Evolutionary conservation across 805 yeast genomes (phyloP).

Genomic region (Pichia gijzeniarum): DNA sequence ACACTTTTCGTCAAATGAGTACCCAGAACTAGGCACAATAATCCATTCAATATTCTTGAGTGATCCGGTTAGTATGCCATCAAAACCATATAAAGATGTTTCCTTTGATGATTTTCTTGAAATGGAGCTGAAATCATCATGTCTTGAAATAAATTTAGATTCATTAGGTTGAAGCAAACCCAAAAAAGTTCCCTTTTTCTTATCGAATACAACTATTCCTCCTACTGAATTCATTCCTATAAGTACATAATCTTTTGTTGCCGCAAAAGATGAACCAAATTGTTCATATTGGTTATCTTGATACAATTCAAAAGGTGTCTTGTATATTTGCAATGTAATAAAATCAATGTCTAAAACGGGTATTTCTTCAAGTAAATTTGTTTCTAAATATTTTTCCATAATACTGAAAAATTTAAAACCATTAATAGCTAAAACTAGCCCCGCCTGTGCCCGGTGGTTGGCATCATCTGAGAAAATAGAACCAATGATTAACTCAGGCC

Average conservation of each 20-base stretch:
- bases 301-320: slow-evolving; percentile 17
- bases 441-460: slow-evolving; percentile 10
- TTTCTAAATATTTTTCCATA: neutral
- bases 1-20: slow-evolving; percentile 22
- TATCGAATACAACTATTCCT: slow-evolving; percentile 32
- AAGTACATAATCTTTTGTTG: slow-evolving; percentile 23
- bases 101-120: slow-evolving; percentile 18
- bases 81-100: slow-evolving; percentile 26
- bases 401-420: slow-evolving; percentile 13
- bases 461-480: slow-evolving; percentile 36
- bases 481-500: slow-evolving; percentile 38
- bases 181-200: slow-evolving; percentile 1
- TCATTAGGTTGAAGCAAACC: neutral
- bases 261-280: slow-evolving; percentile 34
- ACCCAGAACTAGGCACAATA: slow-evolving; percentile 27
- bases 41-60: slow-evolving; percentile 21
- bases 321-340: slow-evolving; percentile 4
- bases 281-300: slow-evolving; percentile 33
- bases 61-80: slow-evolving; percentile 22
- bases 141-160: neutral
- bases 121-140: neutral
- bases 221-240: slow-evolving; percentile 36
- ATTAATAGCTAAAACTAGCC: slow-evolving; percentile 14
- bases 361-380: neutral
- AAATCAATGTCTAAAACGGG: slow-evolving; percentile 4